Conservation (phyloP, 2,329 filamentous ascomycete species). For the Pseudophaeomoniella oleicola region DNA sequence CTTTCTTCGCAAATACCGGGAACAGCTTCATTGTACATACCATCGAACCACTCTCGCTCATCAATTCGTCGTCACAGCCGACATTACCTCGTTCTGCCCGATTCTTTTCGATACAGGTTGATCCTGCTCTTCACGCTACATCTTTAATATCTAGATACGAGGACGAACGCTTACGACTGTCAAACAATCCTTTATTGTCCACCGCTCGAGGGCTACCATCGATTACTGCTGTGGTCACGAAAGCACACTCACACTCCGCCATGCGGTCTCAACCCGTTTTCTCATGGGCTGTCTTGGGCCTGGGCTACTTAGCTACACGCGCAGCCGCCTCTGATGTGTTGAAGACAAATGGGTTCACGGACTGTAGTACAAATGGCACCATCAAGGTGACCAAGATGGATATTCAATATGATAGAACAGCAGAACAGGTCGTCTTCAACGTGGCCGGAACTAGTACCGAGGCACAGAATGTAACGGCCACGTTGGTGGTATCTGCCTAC, state of each 20-base stretch:
- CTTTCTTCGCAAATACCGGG: no score
- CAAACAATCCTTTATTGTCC: no score
- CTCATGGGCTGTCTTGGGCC: background rate
- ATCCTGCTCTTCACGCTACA: background rate
- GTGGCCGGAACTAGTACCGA: slow-evolving; percentile 61
- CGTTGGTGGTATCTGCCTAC: slow-evolving; percentile 67
- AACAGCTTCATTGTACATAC: no score
- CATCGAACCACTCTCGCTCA: no score
- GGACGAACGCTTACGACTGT: slow-evolving; percentile 31
- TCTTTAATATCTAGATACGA: slow-evolving; percentile 33
- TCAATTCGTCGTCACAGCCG: no score
- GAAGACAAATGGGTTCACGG: slow-evolving; percentile 64
- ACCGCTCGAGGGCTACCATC: no score
- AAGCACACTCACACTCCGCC: slow-evolving; percentile 7
- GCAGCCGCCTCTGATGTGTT: slow-evolving; percentile 44
- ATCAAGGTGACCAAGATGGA: slow-evolving; percentile 62
- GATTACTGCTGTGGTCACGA: no score
- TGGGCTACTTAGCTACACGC: background rate
- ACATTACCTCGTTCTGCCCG: background rate
- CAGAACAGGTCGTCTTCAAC: slow-evolving; percentile 64
- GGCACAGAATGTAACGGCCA: slow-evolving; percentile 66
- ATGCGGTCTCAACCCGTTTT: background rate
- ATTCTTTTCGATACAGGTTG: background rate
- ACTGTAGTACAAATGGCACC: slow-evolving; percentile 42
- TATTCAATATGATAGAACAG: slow-evolving; percentile 63